These are phyloP conservation scores for Pichia rugopelliculosa DNA, from an alignment of 805 yeast genomes.

Conservation along the genomic window DNA sequence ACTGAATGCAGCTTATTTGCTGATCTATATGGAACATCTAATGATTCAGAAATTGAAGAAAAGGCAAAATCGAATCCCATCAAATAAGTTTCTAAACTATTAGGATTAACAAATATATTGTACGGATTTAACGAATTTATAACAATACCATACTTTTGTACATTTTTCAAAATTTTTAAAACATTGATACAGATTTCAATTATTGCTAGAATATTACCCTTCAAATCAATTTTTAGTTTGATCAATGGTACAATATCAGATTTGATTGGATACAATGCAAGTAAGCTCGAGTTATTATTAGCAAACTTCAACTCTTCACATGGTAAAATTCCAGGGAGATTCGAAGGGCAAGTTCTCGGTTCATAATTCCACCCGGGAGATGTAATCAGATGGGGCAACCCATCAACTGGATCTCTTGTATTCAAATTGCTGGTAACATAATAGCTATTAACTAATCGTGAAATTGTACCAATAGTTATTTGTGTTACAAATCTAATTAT, in stretches of 20 bases:
- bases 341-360: slow-evolving; percentile 8
- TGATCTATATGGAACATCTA: slow-evolving; percentile 35
- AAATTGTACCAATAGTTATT: slow-evolving; percentile 10
- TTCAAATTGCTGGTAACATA: slow-evolving; percentile 8
- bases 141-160: slow-evolving; percentile 37
- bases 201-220: slow-evolving; percentile 18
- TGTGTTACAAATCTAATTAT: slow-evolving; percentile 11
- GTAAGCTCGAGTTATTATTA: slow-evolving; percentile 3
- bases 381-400: background rate
- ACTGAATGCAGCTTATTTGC: slow-evolving; percentile 32
- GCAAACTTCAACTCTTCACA: slow-evolving; percentile 1
- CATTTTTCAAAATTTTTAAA: slow-evolving; percentile 19
- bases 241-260: background rate
- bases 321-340: slow-evolving; percentile 6
- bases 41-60: slow-evolving; percentile 34
- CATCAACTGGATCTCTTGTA: background rate
- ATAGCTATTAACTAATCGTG: slow-evolving; percentile 12
- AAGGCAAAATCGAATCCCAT: slow-evolving; percentile 46
- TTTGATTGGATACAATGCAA: slow-evolving; percentile 6
- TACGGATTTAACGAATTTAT: slow-evolving; percentile 40
- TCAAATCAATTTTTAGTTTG: background rate
- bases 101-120: slow-evolving; percentile 31
- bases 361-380: slow-evolving; percentile 2
- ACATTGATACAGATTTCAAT: slow-evolving; percentile 19
- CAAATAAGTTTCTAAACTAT: slow-evolving; percentile 29